Conservation (phyloP, 2,329 filamentous ascomycete genomes). For the Myriosclerotinia scirpicola region DNA sequence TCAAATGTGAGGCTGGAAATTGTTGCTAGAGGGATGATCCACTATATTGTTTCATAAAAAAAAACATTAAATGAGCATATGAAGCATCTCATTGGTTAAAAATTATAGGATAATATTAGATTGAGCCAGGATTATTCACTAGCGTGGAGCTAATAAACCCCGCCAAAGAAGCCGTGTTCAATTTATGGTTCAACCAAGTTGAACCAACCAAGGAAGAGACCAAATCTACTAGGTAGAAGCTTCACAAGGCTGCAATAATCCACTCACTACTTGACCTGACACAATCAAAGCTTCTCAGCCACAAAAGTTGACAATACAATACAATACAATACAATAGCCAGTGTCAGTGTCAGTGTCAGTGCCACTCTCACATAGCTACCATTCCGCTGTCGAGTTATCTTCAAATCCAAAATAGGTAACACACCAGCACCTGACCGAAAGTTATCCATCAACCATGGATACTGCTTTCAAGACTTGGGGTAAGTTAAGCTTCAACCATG, state of each 20-base stretch:
- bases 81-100: neutral
- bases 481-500: constrained; percentile 42
- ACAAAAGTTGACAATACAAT: neutral
- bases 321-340: no score
- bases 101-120: constrained; percentile 1
- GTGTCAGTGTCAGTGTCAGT: no score
- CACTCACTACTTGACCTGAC: neutral
- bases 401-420: neutral
- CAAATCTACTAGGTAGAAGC: neutral
- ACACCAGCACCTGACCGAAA: neutral
- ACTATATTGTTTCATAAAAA: neutral
- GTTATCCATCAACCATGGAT: constrained; percentile 46
- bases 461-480: constrained; percentile 61
- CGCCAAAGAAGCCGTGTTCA: constrained; percentile 13
- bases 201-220: neutral
- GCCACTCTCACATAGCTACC: no score
- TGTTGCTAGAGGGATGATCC: constrained; percentile 8
- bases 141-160: constrained; percentile 7
- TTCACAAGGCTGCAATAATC: constrained; percentile 21
- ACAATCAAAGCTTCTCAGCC: constrained; percentile 10
- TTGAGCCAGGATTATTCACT: neutral
- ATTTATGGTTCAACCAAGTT: neutral
- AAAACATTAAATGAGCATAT: neutral
- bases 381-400: no score
- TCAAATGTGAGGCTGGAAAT: constrained; percentile 9